Conservation (phyloP, 2,329 filamentous ascomycete species). For the Cladophialophora carrionii region DNA sequence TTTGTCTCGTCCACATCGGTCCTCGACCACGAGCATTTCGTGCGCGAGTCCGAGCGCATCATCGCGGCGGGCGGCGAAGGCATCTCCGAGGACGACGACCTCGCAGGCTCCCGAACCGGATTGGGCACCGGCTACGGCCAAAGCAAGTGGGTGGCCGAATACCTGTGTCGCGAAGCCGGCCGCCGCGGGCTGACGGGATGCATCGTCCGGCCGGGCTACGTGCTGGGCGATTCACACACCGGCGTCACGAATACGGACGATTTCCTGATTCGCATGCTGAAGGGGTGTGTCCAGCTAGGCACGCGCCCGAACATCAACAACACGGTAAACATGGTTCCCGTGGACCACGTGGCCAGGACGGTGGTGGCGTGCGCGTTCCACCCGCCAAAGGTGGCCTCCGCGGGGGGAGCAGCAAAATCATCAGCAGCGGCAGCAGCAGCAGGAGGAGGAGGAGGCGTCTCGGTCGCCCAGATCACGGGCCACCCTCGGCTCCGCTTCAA, state of each 20-base stretch:
- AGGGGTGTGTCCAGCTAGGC: constrained; percentile 81
- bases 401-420: too few species aligned
- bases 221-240: constrained; percentile 71
- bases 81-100: constrained; percentile 75
- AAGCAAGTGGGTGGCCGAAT: constrained; percentile 79
- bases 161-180: constrained; percentile 77
- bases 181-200: constrained; percentile 73
- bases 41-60: constrained; percentile 69
- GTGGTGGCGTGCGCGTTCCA: constrained; percentile 74
- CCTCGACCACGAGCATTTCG: constrained; percentile 80
- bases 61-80: constrained; percentile 64
- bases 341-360: constrained; percentile 79
- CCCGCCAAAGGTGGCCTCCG: constrained; percentile 48
- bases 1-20: constrained; percentile 84
- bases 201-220: constrained; percentile 82
- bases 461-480: constrained; percentile 76
- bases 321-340: constrained; percentile 86
- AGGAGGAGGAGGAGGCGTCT: too few species aligned
- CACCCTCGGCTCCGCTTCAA: constrained; percentile 79
- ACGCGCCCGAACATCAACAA: constrained; percentile 77
- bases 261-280: constrained; percentile 82
- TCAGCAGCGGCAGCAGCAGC: too few species aligned
- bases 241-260: constrained; percentile 83
- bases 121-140: constrained; percentile 89
- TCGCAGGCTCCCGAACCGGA: constrained; percentile 73